Evolutionary conservation across 2,329 filamentous ascomycete species (phyloP).

Genomic region (Cadophora sp.): DNA sequence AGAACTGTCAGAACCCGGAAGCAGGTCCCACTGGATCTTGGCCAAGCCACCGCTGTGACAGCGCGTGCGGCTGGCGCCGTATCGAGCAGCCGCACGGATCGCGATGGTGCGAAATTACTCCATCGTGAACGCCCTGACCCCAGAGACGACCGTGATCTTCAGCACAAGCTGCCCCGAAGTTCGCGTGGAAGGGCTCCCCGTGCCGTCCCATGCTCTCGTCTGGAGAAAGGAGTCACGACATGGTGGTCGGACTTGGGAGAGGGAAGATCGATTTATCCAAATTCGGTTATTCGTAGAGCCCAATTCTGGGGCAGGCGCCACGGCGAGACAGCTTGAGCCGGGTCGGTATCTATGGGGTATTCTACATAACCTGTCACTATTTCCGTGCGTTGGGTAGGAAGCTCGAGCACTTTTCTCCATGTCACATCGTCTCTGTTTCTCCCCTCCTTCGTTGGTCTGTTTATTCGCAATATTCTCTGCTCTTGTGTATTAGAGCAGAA

Average conservation of each 20-base stretch:
- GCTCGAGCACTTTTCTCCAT: constrained; percentile 2
- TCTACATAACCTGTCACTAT: not conserved
- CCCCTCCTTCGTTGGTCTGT: not conserved
- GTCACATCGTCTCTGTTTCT: constrained; percentile 2
- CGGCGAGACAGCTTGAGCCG: not conserved
- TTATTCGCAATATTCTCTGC: not conserved
- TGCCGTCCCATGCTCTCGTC: not conserved
- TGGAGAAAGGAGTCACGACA: not conserved
- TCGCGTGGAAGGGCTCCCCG: not conserved
- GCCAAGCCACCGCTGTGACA: not conserved
- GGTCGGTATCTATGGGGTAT: not conserved
- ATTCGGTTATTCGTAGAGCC: not conserved
- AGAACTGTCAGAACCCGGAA: not conserved
- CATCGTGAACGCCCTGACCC: not conserved
- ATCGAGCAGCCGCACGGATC: not conserved
- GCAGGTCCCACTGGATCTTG: not conserved
- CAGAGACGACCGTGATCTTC: not conserved
- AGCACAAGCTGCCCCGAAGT: too few relatives aligned
- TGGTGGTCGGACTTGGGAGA: not conserved
- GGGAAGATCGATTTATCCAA: not conserved
- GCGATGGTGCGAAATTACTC: not conserved
- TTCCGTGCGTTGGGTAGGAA: not conserved
- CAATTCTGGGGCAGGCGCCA: not conserved
- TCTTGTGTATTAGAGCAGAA: not conserved
- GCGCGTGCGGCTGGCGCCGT: not conserved